Evolutionary conservation across 169 alveolate species (phyloP), one percentile per base, ranked within the genome.

Genomic region (Plasmodium cynomolgi): DNA sequence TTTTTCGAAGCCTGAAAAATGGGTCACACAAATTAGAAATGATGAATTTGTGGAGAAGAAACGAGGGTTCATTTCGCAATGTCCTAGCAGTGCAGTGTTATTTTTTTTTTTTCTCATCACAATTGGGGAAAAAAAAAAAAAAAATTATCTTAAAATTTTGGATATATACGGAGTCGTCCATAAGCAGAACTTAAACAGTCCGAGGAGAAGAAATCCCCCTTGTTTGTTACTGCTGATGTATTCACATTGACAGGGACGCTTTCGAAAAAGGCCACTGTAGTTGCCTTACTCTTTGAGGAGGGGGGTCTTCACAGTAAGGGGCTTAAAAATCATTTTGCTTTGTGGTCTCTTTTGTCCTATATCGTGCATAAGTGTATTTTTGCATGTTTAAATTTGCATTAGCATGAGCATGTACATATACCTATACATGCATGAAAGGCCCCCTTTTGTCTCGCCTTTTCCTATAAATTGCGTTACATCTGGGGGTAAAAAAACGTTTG

Each of bases 251-350:
- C 9, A 50, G 20, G 62, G 62, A 17, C 62, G 26, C 62, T 50
- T 83, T 58, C 47, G 31, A 29, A 58, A 56, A 58, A 33, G 23
- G 6, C 37, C 68, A 50, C 5, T 20, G 44, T 20, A 39, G 41
- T 37, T 8, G 41, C 41, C 17, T 31, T 90, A 90, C 94, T 34
- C 54, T 74, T 90, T 44, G 13, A 90, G 68, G 34, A 90, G 82
- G 73, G 90, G 44, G 33, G 94, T 68, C 72, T 79, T 68, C 20
- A 90, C 71, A 20, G 44, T 47, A 26, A 90, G 71, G 33, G 62
- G 54, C 81, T 90, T 62, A 54, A 80, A 90, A 80, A 58, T 80
- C 94, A 90, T 90, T 50, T 20, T 85, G 20, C 54, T 15, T 23
- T 56, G 17, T 58, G 62, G 62, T 83, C 71, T 50, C 1, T 17